Base-by-base conservation (phyloP, 805 yeast genomes). In the Sugiyamaella chiloensis region DNA sequence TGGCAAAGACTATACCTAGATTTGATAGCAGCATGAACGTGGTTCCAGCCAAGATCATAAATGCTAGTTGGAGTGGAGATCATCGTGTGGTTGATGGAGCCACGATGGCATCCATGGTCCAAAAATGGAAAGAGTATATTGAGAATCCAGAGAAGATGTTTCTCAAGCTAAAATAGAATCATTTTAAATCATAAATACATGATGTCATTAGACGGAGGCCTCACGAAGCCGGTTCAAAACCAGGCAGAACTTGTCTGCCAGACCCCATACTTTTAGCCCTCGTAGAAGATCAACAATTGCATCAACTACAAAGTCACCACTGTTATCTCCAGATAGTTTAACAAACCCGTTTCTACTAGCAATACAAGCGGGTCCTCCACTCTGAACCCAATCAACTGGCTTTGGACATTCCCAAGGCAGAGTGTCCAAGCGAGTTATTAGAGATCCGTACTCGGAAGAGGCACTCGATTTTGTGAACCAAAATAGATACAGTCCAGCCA, bases 21-120 rank as follows among this genome's bases (percentile, higher is more conserved):
- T 64, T 51, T 45, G 56, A 52, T 14, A 50, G 44, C n/a, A 27
- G 46, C n/a, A 47, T 47, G 47, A 54, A 57, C 17, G 46, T 64
- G 6, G 57, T 60, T 5, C 60, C 67, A 1, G 42, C 47, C 12
- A 52, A 54, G 8, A 51, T 62, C 26, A 42, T 64, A 48, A 61
- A 60, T 46, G 54, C 60, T 30, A 56, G 63, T 19, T 64, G 68
- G 68, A 55, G 63, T 11, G 68, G 67, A 16, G 68, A 64, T 35
- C 68, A 64, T 42, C 53, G 68, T 9, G 62, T 62, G 1, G 46
- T 64, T 6, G 68, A 64, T 39, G 68, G 68, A 4, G 61, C 60
- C 51, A 61, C 67, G n/a, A 55, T 64, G 62, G 67, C 68, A 4
- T 36, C 51, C 26, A 47, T 59, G 57, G 65, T 59, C 2, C 52